Evolutionary conservation across 257 asterid species (phyloP).

Genomic region (Solanum chilense): DNA sequence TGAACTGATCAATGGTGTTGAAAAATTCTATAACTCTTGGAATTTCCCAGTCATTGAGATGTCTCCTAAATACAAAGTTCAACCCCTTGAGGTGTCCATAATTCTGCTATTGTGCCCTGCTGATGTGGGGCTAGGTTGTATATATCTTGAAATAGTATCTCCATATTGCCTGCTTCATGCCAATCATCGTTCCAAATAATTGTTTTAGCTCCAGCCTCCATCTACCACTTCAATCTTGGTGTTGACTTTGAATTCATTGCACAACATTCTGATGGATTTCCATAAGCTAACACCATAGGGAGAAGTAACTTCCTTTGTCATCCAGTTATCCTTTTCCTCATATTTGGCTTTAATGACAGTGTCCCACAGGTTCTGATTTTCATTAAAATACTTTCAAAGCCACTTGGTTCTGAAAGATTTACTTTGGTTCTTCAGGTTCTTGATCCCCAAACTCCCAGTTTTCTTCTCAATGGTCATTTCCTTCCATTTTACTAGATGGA

Average conservation of each 20-base stretch:
- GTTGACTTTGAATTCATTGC: background rate
- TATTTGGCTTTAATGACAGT: background rate
- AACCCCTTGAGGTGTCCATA: background rate
- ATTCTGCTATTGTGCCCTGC: background rate
- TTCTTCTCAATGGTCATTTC: too few species aligned
- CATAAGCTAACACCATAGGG: background rate
- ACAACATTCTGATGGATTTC: background rate
- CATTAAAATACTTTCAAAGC: background rate
- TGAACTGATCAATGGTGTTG: background rate
- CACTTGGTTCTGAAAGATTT: background rate
- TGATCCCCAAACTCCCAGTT: background rate
- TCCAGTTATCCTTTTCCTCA: background rate
- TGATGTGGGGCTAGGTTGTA: background rate
- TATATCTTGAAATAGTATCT: background rate
- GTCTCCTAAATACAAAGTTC: background rate
- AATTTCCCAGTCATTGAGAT: background rate
- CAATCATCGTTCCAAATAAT: background rate
- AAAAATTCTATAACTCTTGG: background rate
- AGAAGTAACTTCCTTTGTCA: background rate
- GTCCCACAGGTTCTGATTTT: background rate
- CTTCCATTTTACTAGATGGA: too few species aligned
- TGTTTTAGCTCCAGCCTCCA: background rate
- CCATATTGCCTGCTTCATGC: background rate
- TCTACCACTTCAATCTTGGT: background rate
- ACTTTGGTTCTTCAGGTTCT: background rate